A percentile compares a stretch with the other conserved stretches of the same genome.
Evolutionary conservation across 2,329 filamentous ascomycete genomes (phyloP).

Genomic region (Cytospora chrysosperma): DNA sequence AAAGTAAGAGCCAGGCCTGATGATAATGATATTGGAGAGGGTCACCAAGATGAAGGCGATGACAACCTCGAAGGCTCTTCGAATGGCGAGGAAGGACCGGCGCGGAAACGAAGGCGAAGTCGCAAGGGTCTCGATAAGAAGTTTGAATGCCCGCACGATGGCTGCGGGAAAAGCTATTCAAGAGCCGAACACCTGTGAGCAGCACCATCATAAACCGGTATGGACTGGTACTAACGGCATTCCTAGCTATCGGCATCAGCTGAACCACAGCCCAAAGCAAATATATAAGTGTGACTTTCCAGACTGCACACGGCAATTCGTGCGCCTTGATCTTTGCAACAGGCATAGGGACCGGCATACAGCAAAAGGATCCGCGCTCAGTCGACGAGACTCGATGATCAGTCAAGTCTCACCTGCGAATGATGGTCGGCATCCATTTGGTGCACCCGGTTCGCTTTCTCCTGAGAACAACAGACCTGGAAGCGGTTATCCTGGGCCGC

Average conservation of each 20-base stretch:
- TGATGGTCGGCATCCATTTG: slow-evolving; percentile 42
- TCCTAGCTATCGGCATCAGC: slow-evolving; percentile 75
- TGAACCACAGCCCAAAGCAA: slow-evolving; percentile 94
- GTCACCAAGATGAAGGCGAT: slow-evolving; percentile 38
- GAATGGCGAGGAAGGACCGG: slow-evolving; percentile 50
- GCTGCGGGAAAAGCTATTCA: slow-evolving; percentile 94
- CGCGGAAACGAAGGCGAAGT: slow-evolving; percentile 65
- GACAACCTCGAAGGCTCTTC: slow-evolving; percentile 48
- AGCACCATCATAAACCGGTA: slow-evolving; percentile 19
- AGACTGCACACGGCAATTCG: slow-evolving; percentile 86
- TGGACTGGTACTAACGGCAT: slow-evolving; percentile 28
- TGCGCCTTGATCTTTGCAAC: slow-evolving; percentile 88
- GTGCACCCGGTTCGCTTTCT: slow-evolving; percentile 43
- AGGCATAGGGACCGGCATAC: slow-evolving; percentile 80
- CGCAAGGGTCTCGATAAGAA: slow-evolving; percentile 78
- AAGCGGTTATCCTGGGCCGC: slow-evolving; percentile 41
- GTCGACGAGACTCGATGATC: slow-evolving; percentile 69
- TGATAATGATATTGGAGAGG: slow-evolving; percentile 40
- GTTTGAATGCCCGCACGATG: slow-evolving; percentile 80
- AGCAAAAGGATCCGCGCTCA: slow-evolving; percentile 73
- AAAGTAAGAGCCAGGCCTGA: slow-evolving; percentile 41
- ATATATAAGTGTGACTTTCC: slow-evolving; percentile 93
- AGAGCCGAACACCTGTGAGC: slow-evolving; percentile 89
- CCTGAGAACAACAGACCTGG: slow-evolving; percentile 48
- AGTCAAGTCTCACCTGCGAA: slow-evolving; percentile 46